phyloP scores from a whole-genome alignment of 1,284 basidiomycete species.

The Sanghuangporus sanghuang region DNA sequence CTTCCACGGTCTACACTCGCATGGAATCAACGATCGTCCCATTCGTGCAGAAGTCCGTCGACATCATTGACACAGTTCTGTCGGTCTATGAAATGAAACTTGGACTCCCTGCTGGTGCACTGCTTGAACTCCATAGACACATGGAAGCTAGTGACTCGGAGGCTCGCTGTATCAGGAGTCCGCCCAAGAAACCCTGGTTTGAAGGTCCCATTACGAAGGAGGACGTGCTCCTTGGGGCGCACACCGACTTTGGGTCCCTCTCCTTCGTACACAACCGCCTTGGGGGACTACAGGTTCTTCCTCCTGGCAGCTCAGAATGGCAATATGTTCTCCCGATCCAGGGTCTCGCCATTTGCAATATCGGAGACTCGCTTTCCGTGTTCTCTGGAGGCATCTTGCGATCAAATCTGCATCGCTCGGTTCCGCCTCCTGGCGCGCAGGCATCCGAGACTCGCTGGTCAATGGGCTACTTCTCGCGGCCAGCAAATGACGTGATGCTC shows the following conservation, averaged over 20 bases:
- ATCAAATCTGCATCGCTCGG: slow-evolving; percentile 52
- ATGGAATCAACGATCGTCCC: slow-evolving; percentile 47
- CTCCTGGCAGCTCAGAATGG: slow-evolving; percentile 57
- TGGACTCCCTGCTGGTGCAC: slow-evolving; percentile 45
- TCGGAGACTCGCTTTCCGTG: slow-evolving; percentile 53
- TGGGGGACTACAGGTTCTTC: slow-evolving; percentile 67
- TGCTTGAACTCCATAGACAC: slow-evolving; percentile 41
- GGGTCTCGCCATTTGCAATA: slow-evolving; percentile 54
- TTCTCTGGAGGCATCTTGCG: slow-evolving; percentile 55
- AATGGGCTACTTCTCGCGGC: slow-evolving; percentile 58
- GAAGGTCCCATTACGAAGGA: slow-evolving; percentile 3
- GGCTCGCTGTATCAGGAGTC: slow-evolving; percentile 50
- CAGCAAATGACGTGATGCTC: slow-evolving; percentile 44
- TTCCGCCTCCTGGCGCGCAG: slow-evolving; percentile 42
- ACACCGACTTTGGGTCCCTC: slow-evolving; percentile 46
- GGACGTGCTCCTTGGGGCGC: slow-evolving; percentile 40
- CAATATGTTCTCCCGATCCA: slow-evolving; percentile 62
- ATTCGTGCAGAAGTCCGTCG: slow-evolving; percentile 53
- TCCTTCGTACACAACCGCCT: slow-evolving; percentile 66
- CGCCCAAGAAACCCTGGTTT: slow-evolving; percentile 27
- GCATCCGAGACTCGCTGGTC: slow-evolving; percentile 46
- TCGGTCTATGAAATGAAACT: slow-evolving; percentile 52
- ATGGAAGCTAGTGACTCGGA: slow-evolving; percentile 54
- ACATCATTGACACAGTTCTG: slow-evolving; percentile 50
- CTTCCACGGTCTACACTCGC: slow-evolving; percentile 41